Evolutionary conservation across 169 alveolate genomes (phyloP), one percentile per base, ranked within the genome.

Genomic region (Babesia bovis): DNA sequence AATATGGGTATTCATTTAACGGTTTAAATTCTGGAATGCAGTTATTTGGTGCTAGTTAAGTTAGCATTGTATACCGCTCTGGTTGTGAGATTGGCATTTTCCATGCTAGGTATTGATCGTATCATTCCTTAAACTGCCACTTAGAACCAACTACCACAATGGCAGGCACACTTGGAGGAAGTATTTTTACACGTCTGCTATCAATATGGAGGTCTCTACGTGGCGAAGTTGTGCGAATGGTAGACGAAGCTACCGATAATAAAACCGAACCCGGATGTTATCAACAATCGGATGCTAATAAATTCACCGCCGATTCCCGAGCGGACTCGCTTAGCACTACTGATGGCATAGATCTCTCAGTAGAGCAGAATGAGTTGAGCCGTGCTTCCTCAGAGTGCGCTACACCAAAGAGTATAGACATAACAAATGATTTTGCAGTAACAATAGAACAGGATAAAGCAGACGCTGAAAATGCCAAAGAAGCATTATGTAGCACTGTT

Each of bases 191-290:
- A 28, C 58, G 73, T 12, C 73, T 63, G 6, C 60, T 63, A 12
- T 63, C 73, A 3, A 1, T 63, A 21, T 63, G 73, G 73, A 33
- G 25, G 50, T 45, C 60, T 19, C 33, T 63, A 38, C 44, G 51
- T 1, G 61, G 73, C 53, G 73, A 63, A 17, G 49, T 60, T 28
- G 47, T 63, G 51, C 21, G 23, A 41, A 45, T 42, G 13, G 73
- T 63, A 35, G 73, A 63, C n/a, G 73, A 58, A 9, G 73, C 47
- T 30, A 63, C 73, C 26, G 30, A 63, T 30, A 35, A 41, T 25
- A 55, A 28, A 30, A 19, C 60, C 12, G 40, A 10, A 5, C 51
- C 28, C 2, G 61, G 10, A n/a, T 32, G 53, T 44, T 15, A 41
- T 13, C 9, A 0, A 45, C 28, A 7, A 0, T 42, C 6, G 9